Base-by-base conservation (phyloP, 495 filamentous ascomycete genomes). In the Penicillium roqueforti region DNA sequence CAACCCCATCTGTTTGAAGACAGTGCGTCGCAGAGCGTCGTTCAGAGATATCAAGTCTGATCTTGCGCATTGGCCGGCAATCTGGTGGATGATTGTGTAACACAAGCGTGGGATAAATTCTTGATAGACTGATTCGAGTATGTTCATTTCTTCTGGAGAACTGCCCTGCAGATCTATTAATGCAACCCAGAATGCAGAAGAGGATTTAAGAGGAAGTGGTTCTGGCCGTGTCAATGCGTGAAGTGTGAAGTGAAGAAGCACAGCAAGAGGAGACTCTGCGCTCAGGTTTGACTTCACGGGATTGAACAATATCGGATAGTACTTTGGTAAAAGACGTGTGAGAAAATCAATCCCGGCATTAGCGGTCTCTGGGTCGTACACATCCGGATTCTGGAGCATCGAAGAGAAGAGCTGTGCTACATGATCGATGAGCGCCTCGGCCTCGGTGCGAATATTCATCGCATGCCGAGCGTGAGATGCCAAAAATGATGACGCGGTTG, bases 141-240 rank as follows among this genome's bases (percentile, higher is more conserved):
- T 63, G 4, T 57, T 44, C 31, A 77, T 76, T 1, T 83, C 68
- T 16, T 69, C 59, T 1, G 74, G 59, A 28, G 70, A 61, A 25
- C 67, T 72, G 4, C 79, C 54, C 25, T 62, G 67, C 38, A 80
- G 62, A 36, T 73, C 75, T 10, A 72, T 42, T 13, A 76, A 60
- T 55, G 80, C 64, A 59, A 88, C 83, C 91, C 92, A 97, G 59
- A 97, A 92, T 23, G 84, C 78, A 25, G 84, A 82, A 0, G 91
- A 86, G 4, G 89, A 83, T 34, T 80, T 81, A 66, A 96, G 92
- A 1, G 91, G 88, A 29, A 97, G 76, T 0, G 87, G 81, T 32
- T 97, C 91, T 3, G 78, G 80, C 8, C 84, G 85, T 34, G 80
- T 74, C 18, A 98, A 70, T 32, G 88, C 82, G 55, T 85, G 76